Conservation (phyloP, 371 early-diverging fungal genomes). For the Mucor velutinosus region DNA sequence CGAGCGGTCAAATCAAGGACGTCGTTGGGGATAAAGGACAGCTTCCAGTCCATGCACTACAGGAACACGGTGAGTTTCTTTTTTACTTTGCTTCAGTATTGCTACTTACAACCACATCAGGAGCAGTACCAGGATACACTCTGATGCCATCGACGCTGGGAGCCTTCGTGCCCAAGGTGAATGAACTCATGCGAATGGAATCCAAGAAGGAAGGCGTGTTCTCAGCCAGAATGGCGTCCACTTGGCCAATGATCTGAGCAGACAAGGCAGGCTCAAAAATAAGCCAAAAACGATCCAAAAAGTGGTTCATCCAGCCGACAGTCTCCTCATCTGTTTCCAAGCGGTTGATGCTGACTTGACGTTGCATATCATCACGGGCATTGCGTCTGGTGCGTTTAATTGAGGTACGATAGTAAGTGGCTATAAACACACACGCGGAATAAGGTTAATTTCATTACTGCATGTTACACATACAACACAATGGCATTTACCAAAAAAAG, state of each 20-base stretch:
- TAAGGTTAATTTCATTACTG: neutral
- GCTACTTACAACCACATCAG: slow-evolving; percentile 71
- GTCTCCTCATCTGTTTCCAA: slow-evolving; percentile 73
- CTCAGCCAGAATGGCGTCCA: slow-evolving; percentile 71
- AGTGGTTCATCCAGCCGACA: slow-evolving; percentile 96
- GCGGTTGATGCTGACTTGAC: slow-evolving; percentile 51
- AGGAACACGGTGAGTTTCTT: too few species aligned
- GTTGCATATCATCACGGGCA: slow-evolving; percentile 69
- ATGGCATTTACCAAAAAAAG: slow-evolving; percentile 35
- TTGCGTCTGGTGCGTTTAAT: slow-evolving; percentile 65
- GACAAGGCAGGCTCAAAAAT: slow-evolving; percentile 91
- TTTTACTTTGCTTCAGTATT: too few species aligned
- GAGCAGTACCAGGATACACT: slow-evolving; percentile 72
- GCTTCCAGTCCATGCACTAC: slow-evolving; percentile 87
- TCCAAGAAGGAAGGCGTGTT: slow-evolving; percentile 88
- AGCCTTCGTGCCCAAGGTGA: slow-evolving; percentile 94
- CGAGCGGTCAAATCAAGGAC: slow-evolving; percentile 62
- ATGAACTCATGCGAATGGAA: slow-evolving; percentile 83
- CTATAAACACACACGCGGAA: slow-evolving; percentile 22
- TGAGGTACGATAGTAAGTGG: slow-evolving; percentile 74
- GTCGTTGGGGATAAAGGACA: slow-evolving; percentile 83
- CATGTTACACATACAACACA: neutral
- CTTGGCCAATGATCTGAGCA: slow-evolving; percentile 69
- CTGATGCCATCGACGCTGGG: slow-evolving; percentile 88
- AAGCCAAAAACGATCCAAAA: slow-evolving; percentile 87